These are phyloP conservation scores for Salvia miltiorrhiza DNA, from an alignment of 257 asterid species.

Conservation along the genomic window DNA sequence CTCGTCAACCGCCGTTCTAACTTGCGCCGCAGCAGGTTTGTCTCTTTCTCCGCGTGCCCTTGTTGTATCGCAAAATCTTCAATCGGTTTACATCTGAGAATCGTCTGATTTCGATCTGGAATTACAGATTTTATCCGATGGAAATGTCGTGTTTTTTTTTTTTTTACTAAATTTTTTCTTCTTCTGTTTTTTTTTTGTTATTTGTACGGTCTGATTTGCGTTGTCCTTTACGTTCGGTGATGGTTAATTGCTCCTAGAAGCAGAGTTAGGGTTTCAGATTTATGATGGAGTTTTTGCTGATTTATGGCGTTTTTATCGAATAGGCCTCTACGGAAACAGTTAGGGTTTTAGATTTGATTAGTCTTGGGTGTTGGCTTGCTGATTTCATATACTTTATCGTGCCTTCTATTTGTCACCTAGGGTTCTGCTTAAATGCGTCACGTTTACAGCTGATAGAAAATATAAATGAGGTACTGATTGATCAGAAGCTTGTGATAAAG, in stretches of 20 bases:
- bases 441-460: neutral
- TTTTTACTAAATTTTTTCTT: neutral
- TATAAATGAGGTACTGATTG: neutral
- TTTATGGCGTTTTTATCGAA: neutral
- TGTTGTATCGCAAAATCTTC: neutral
- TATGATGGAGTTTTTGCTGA: neutral
- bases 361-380: neutral
- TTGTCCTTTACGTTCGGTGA: neutral
- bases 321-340: neutral
- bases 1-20: neutral
- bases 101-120: neutral
- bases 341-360: neutral
- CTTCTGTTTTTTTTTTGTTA: neutral
- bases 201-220: neutral
- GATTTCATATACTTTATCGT: neutral
- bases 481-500: neutral
- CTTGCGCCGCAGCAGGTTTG: conserved; percentile 15
- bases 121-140: neutral
- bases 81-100: neutral
- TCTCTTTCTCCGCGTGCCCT: neutral
- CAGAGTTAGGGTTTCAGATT: conserved; percentile 13
- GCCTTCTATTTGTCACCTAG: neutral
- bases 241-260: neutral
- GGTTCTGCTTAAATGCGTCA: neutral
- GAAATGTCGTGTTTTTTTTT: neutral